Base-by-base conservation (phyloP, 768 basidiomycete genomes). In the Sarcodon aspratus region DNA sequence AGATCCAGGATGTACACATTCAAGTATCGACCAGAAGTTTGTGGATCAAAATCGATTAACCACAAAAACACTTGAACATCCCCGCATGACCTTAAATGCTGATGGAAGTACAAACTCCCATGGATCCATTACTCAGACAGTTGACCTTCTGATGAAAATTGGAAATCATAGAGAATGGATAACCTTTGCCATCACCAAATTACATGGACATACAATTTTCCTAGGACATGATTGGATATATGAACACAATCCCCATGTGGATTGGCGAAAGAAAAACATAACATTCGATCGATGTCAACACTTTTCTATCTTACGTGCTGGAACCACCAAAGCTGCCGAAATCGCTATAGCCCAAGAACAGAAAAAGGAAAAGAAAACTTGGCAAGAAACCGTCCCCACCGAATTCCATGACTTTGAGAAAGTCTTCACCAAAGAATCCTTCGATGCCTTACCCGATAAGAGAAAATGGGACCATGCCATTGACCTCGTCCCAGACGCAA, bases 391-490 rank as follows among this genome's bases (percentile, higher is more conserved):
- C 33, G 53, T 52, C 4, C 50, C 52, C 2, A 33, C 21, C 9
- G 44, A 52, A 8, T 56, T 54, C 36, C 48, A 47, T 50, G 45
- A 61, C 5, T 67, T 55, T 47, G 54, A 63, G 13, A 57, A 61
- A 21, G 57, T 59, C 13, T 45, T 49, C 6, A 15, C 12, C 40
- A 45, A 44, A 33, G 17, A 32, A 7, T 43, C 38, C 3, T 53
- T 53, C 34, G 36, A 38, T 47, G 32, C 0, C 1, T 36, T 58
- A 2, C 57, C 52, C 1, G 52, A 53, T 17, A 44, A 34, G 9
- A 36, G 53, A 7, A 51, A 54, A 0, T 57, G 50, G 9, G 51
- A 57, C 34, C 55, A 56, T 37, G 53, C 50, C 2, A 57, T 56
- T 11, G 46, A 57, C 9, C 50, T 56, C 1, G 36, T 49, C 12